Conservation (phyloP, 2,329 filamentous ascomycete genomes). For the Ophiognomonia clavigignenti-juglandacearum region DNA sequence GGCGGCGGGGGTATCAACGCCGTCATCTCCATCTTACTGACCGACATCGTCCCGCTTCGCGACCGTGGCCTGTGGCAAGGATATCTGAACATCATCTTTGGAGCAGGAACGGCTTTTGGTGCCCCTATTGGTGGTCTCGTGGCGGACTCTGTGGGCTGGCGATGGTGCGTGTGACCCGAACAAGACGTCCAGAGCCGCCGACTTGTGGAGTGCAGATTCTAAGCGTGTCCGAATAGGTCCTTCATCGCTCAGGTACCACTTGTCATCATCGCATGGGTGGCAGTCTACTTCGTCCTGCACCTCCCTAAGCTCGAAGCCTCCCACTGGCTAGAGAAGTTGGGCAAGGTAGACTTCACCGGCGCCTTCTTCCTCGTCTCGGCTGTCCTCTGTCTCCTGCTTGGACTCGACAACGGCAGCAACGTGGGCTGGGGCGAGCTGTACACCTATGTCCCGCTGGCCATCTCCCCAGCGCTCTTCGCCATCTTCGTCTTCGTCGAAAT, state of each 20-base stretch:
- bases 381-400: conserved; percentile 51
- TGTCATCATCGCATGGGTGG: conserved; percentile 58
- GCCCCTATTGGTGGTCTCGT: conserved; percentile 67
- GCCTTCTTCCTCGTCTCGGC: conserved; percentile 28
- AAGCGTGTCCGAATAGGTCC: conserved; percentile 42
- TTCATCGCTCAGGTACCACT: conserved; percentile 69
- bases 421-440: conserved; percentile 58
- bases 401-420: conserved; percentile 70
- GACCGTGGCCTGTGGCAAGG: conserved; percentile 72
- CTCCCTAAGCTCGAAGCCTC: conserved; percentile 53
- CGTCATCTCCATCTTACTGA: conserved; percentile 64
- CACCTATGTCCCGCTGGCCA: conserved; percentile 52
- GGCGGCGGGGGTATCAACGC: conserved; percentile 70
- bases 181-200: background rate
- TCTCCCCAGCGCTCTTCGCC: conserved; percentile 54
- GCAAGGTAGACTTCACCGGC: conserved; percentile 21
- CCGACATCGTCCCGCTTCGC: conserved; percentile 64
- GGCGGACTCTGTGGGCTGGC: conserved; percentile 70
- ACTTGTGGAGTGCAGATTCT: background rate
- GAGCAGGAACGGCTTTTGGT: conserved; percentile 61
- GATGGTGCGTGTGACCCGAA: conserved; percentile 48
- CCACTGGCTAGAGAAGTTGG: conserved; percentile 58
- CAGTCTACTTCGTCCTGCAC: conserved; percentile 59
- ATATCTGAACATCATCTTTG: conserved; percentile 66
- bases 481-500: conserved; percentile 67